Evolutionary conservation across 345 rosid species (phyloP).

Genomic region (Salix udensis): DNA sequence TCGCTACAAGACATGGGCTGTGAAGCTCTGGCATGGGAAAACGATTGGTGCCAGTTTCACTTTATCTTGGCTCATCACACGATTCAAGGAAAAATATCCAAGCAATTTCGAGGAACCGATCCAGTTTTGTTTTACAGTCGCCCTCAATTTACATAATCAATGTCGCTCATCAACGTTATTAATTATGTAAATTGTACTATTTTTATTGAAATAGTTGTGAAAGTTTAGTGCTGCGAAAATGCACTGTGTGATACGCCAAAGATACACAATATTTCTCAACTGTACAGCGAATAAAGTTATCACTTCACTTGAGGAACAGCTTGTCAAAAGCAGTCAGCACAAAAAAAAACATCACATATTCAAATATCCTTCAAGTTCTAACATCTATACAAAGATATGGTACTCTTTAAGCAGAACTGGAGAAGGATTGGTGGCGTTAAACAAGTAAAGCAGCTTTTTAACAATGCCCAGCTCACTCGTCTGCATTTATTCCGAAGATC

Average conservation of each 20-base stretch:
- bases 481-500: slow-evolving; percentile 93
- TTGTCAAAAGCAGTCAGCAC: slow-evolving; percentile 17
- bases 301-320: slow-evolving; percentile 10
- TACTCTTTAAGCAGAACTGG: slow-evolving; percentile 17
- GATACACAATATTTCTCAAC: slow-evolving; percentile 22
- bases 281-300: slow-evolving; percentile 38
- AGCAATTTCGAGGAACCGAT: not conserved
- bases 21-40: not conserved
- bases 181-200: too few relatives aligned
- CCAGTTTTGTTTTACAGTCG: not conserved
- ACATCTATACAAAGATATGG: slow-evolving; percentile 30
- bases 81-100: not conserved
- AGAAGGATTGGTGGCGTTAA: slow-evolving; percentile 17
- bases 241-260: slow-evolving; percentile 10
- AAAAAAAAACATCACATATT: slow-evolving; percentile 19
- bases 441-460: slow-evolving; percentile 6
- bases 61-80: not conserved
- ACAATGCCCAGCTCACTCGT: slow-evolving; percentile 35
- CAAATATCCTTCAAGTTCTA: slow-evolving; percentile 21
- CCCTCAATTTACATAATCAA: not conserved
- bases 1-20: not conserved
- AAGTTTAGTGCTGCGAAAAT: not conserved
- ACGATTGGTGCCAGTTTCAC: not conserved
- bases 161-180: too few relatives aligned
- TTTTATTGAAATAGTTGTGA: not conserved